Percentiles rank a stretch among this genome's conserved stretches.
These are phyloP conservation scores for Penicillium daleae DNA, from an alignment of 495 filamentous ascomycete species.

Conservation along the genomic window DNA sequence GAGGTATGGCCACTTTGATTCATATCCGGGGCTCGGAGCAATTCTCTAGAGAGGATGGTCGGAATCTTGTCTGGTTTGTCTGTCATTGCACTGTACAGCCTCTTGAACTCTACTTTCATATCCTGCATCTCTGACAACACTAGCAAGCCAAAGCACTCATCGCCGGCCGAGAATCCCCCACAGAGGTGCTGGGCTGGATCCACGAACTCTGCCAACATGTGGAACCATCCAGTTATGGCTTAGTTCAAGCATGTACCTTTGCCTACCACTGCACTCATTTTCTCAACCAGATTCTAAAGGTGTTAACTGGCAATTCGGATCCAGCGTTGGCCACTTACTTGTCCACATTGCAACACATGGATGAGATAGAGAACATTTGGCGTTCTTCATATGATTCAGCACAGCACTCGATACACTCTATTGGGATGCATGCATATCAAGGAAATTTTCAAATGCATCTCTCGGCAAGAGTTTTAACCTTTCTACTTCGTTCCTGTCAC, in stretches of 20 bases:
- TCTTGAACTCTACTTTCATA: conserved; percentile 4
- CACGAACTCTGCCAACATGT: conserved; percentile 9
- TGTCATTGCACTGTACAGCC: conserved; percentile 12
- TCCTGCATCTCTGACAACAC: conserved; percentile 6
- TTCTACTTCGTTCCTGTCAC: conserved; percentile 6
- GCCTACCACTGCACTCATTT: conserved; percentile 19
- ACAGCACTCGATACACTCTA: conserved; percentile 10
- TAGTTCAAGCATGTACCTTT: conserved; percentile 16
- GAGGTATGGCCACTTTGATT: conserved; percentile 15
- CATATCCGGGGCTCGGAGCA: conserved; percentile 12
- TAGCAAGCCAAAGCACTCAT: conserved; percentile 18
- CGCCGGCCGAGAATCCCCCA: conserved; percentile 14
- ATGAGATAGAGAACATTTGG: conserved; percentile 11
- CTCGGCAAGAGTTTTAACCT: conserved; percentile 7
- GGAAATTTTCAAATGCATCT: conserved; percentile 18
- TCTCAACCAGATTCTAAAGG: conserved; percentile 10
- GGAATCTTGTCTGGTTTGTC: conserved; percentile 16
- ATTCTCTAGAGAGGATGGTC: conserved; percentile 15
- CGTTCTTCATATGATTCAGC: conserved; percentile 9
- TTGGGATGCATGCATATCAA: conserved; percentile 15
- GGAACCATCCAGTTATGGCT: conserved; percentile 7
- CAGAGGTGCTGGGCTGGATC: conserved; percentile 15
- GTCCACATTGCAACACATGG: conserved; percentile 14
- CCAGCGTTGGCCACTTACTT: conserved; percentile 10
- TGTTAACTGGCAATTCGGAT: conserved; percentile 5